Evolutionary conservation across 169 alveolate genomes (phyloP).

Genomic region (Ichthyophthirius multifiliis): DNA sequence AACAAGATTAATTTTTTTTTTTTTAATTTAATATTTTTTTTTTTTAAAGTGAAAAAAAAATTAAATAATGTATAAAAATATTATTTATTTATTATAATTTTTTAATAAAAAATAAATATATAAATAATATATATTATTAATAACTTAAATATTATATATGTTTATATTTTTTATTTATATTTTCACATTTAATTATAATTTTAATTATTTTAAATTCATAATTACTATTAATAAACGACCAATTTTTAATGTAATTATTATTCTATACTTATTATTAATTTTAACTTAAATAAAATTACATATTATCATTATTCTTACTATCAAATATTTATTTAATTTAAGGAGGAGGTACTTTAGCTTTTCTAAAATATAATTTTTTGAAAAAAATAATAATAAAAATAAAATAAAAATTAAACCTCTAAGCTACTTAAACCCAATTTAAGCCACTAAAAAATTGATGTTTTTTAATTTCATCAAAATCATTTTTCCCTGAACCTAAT

Average conservation of each 20-base stretch:
- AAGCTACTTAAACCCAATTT: constrained; percentile 56
- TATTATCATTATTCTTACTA: neutral
- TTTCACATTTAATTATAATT: too few relatives aligned
- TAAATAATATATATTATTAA: too few relatives aligned
- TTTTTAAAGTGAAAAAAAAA: too few relatives aligned
- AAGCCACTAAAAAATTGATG: constrained; percentile 77
- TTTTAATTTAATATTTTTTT: too few relatives aligned
- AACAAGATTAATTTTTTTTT: too few relatives aligned
- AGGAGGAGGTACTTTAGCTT: constrained; percentile 29
- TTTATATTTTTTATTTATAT: too few relatives aligned
- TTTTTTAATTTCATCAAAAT: constrained; percentile 78
- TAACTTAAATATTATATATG: too few relatives aligned
- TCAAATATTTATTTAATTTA: constrained; percentile 6
- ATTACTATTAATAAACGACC: constrained; percentile 45
- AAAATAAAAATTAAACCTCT: constrained; percentile 37
- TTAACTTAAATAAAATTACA: constrained; percentile 16
- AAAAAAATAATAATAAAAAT: constrained; percentile 17
- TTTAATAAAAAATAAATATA: too few relatives aligned
- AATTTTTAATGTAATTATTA: constrained; percentile 29
- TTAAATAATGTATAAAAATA: too few relatives aligned
- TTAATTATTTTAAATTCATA: too few relatives aligned
- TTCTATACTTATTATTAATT: neutral
- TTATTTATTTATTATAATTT: too few relatives aligned
- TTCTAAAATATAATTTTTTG: neutral
- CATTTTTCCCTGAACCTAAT: constrained; percentile 76